Base-by-base conservation (phyloP, 2,329 filamentous ascomycete genomes). In the Fusarium torulosum region DNA sequence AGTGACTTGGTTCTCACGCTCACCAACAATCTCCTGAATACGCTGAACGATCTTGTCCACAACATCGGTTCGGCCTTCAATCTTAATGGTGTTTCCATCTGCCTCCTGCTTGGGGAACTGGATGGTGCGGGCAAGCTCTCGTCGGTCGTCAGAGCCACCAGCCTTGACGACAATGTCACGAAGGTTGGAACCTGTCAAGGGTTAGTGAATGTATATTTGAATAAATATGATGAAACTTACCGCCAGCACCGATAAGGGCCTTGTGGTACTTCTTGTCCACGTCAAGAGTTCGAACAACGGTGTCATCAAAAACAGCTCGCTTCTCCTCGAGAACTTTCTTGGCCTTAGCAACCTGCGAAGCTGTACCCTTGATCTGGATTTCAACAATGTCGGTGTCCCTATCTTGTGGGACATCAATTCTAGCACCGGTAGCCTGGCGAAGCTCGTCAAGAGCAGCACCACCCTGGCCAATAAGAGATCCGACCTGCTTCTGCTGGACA, bases 251-350 rank as follows among this genome's bases (percentile, higher is more conserved):
- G 79, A 99, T 99, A 67, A 99, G 84, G 53, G 90, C 88, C 80
- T 91, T 90, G 82, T 99, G 96, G 79, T 96, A 89, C 83, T 96
- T 97, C 83, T 93, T 92, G 72, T 98, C 94, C n/a, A 99, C 89
- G 33, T 96, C 91, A 47, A 99, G 84, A 14, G 89, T 93, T 81
- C 91, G 90, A 17, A 90, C 88, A 50, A 97, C 85, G n/a, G 93
- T 97, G 69, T 96, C 90, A 74, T 98, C 94, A 72, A 97, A 97
- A 20, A 94, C 85, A 63, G 90, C 90, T 54, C 91, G 91, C 81
- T 94, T 94, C 80, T 96, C 91, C 78, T 95, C 89, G 23, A 99
- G 85, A 49, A 96, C 82, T 82, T 96, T 96, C 86, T 96, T 96
- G 6, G 96, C 95, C 71, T 94, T 91, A 47, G 94, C 90, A 50